Evolutionary conservation across 208 protist species (phyloP), one percentile per base, ranked within the genome.

Genomic region (Crithidia mellificae): DNA sequence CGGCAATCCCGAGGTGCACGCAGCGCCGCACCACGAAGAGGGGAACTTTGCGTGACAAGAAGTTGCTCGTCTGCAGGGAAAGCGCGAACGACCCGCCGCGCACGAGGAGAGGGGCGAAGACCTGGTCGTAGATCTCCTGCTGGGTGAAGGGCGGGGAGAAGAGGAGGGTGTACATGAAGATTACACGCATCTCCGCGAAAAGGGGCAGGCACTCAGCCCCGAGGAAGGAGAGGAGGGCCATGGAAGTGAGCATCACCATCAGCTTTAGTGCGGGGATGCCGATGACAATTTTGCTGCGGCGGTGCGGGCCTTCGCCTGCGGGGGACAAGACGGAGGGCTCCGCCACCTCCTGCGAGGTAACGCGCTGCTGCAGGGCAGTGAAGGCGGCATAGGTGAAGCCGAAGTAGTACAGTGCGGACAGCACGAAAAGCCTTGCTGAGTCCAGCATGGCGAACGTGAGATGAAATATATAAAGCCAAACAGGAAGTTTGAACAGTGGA

Each of bases 81-180:
- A 57, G 29, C 4, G 65, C 46, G 11, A 72, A 32, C 6, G 67
- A 43, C 46, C 63, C 53, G 2, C 53, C 39, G 32, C 68, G 69
- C 5, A 58, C 44, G 1, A 90, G 50, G 0, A 86, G 72, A 30
- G 84, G 84, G 24, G 55, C 71, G 30, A 90, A 90, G 2, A 68
- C 20, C 20, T 69, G 43, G 52, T 92, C 80, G 54, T 90, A 93
- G 2, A 93, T 41, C 41, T 84, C 83, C 51, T 67, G 47, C 68
- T 88, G 82, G 0, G 84, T 78, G 29, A 61, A 69, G 17, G 84
- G 64, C 15, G 84, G 81, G 3, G 74, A 68, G 39, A 83, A 64
- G 50, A 90, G 64, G 3, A 93, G 70, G n/a, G 86, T 64, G 63
- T 82, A 84, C 44, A 87, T 74, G 46, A 81, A 61, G 7, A 93